Conservation (phyloP, 768 basidiomycete genomes). For the Floccularia luteovirens region DNA sequence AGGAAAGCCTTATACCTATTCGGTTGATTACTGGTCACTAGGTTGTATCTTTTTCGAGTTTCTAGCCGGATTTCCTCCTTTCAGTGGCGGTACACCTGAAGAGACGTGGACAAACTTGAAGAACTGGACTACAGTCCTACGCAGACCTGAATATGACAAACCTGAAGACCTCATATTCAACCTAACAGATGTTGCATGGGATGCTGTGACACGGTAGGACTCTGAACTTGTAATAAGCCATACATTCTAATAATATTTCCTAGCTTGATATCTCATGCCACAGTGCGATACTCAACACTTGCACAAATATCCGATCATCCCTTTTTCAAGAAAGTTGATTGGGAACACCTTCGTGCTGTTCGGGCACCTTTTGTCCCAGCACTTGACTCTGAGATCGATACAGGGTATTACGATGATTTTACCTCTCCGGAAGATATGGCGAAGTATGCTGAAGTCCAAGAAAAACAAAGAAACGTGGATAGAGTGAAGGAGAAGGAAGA, state of each 20-base stretch:
- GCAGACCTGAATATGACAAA: conserved; percentile 92
- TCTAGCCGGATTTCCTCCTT: conserved; percentile 94
- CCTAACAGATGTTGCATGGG: conserved; percentile 89
- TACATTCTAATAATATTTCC: conserved; percentile 1
- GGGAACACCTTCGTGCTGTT: conserved; percentile 71
- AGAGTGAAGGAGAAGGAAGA: conserved; percentile 87
- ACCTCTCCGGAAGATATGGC: conserved; percentile 90
- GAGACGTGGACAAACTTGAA: conserved; percentile 99
- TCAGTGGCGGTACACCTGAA: conserved; percentile 91
- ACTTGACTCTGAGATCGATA: conserved; percentile 90
- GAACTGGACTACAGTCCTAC: conserved; percentile 90
- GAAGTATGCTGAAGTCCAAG: conserved; percentile 96
- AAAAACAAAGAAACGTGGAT: conserved; percentile 94
- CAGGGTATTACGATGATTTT: conserved; percentile 93
- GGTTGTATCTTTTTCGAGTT: conserved; percentile 99
- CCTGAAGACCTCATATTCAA: conserved; percentile 98
- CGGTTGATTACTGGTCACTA: conserved; percentile 97
- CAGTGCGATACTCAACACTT: conserved; percentile 69
- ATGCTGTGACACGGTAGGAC: conserved; percentile 76
- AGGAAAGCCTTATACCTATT: conserved; percentile 91
- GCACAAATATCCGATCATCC: conserved; percentile 68
- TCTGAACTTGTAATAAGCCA: not conserved
- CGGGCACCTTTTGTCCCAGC: conserved; percentile 91
- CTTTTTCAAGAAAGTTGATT: conserved; percentile 74
- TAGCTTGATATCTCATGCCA: conserved; percentile 85